Percentiles rank a stretch among this genome's conserved stretches.
Conservation (phyloP, 306 rosid species). For the Pyrus communis region DNA sequence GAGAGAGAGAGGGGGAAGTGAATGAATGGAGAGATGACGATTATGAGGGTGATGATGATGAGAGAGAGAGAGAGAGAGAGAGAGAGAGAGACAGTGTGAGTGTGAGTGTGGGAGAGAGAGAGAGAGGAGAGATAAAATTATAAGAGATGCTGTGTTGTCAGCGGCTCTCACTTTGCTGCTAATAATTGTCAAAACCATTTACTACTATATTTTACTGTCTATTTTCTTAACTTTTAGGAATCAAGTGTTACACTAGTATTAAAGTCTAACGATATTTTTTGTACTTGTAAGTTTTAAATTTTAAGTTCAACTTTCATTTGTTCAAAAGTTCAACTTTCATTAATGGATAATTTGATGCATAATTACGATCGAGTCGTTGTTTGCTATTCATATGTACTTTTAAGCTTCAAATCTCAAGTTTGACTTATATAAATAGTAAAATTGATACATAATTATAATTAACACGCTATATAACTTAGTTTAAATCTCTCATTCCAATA, state of each 20-base stretch:
- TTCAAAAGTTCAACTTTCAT: too few species aligned
- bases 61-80: constrained; percentile 9
- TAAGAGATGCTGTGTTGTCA: constrained; percentile 33
- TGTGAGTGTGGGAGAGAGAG: not conserved
- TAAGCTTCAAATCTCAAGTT: too few species aligned
- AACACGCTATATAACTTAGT: not conserved
- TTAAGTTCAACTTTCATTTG: too few species aligned
- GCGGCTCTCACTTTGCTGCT: constrained; percentile 41
- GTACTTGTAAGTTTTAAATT: too few species aligned
- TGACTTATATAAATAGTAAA: too few species aligned
- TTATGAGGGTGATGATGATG: constrained; percentile 27
- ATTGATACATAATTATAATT: too few species aligned
- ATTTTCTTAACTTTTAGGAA: not conserved
- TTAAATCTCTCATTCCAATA: too few species aligned
- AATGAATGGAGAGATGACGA: constrained; percentile 36
- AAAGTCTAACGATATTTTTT: too few species aligned
- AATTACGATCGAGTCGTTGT: not conserved
- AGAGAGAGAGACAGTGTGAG: constrained; percentile 7
- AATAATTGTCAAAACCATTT: constrained; percentile 26
- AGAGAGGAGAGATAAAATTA: constrained; percentile 5
- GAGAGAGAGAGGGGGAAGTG: not conserved
- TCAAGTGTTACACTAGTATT: too few species aligned
- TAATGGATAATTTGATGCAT: too few species aligned
- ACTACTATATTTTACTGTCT: not conserved
- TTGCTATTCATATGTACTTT: too few species aligned